Base-by-base conservation (phyloP, 2,329 filamentous ascomycete genomes). In the Paramyrothecium roridum region DNA sequence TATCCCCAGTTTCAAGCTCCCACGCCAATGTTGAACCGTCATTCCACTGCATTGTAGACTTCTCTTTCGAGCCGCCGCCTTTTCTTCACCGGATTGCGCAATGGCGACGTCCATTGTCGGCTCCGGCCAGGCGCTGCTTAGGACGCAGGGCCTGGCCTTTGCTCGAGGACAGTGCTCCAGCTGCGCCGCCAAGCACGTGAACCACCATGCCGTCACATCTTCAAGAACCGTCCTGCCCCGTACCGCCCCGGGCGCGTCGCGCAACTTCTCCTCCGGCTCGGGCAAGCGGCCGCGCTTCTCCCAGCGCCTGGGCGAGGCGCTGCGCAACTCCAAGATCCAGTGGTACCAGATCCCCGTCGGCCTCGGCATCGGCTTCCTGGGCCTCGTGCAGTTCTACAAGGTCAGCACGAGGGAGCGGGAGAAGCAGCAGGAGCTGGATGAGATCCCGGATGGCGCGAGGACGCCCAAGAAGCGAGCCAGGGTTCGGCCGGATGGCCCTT, bases 271-370 rank as follows among this genome's bases (percentile, higher is more conserved):
- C 37, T 70, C 69, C 55, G 63, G 61, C 61, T 72, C 77, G 46
- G 75, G 76, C 54, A 75, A 75, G 58, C 71, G 76, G 59, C 78
- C 74, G 40, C 74, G 75, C 56, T 83, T 83, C 70, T 77, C 80
- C 30, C 77, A 80, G 50, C 77, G 79, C 26, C 72, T 84, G 54
- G 74, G 79, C 23, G 74, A 75, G 56, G 79, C 80, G 46, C 69
- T 80, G 52, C 76, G 73, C 59, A 79, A 78, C 61, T 78, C 76
- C 60, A 83, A 79, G 71, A 81, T 95, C 58, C 85, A 90, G 76
- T 97, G 93, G 93, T 91, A 92, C 72, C 90, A 90, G 49, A 96
- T 97, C 63, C 93, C 93, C 21, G 84, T 96, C 54, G 90, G 88
- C 23, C 80, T 96, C 21, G 93, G 93, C 57, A 87, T 96, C 65